Conservation (phyloP, 352 stramenopile genomes). For the Elongisporangium prolatum region DNA sequence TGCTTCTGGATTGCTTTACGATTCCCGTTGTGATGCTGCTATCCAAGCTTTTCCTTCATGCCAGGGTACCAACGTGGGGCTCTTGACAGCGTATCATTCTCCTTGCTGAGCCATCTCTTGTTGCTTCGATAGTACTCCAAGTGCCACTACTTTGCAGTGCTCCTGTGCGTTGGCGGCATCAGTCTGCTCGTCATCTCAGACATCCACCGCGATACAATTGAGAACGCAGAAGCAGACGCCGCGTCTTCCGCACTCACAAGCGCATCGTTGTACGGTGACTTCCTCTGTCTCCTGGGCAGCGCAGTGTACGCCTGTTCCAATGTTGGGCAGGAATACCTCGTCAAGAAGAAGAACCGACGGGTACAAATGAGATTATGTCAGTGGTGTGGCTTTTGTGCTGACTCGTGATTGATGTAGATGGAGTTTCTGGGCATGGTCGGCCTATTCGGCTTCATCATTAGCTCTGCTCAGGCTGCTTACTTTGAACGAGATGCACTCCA, state of each 20-base stretch:
- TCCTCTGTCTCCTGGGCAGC: slow-evolving; percentile 89
- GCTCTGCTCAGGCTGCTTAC: slow-evolving; percentile 70
- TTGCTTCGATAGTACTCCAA: slow-evolving; percentile 45
- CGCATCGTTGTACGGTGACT: slow-evolving; percentile 76
- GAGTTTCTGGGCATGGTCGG: slow-evolving; percentile 96
- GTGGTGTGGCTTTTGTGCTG: slow-evolving; percentile 1
- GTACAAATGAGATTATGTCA: slow-evolving; percentile 14
- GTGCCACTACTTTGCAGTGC: slow-evolving; percentile 70
- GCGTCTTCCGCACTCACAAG: neutral
- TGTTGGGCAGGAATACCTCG: slow-evolving; percentile 83
- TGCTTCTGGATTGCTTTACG: slow-evolving; percentile 95
- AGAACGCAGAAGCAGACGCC: neutral
- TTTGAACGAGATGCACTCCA: slow-evolving; percentile 68
- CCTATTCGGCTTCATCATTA: slow-evolving; percentile 89
- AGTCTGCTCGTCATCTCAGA: slow-evolving; percentile 84
- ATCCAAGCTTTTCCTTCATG: slow-evolving; percentile 81
- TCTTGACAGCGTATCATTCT: neutral
- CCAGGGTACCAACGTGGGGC: slow-evolving; percentile 31
- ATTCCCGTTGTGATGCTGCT: slow-evolving; percentile 95
- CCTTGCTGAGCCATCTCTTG: neutral
- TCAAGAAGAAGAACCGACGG: slow-evolving; percentile 77
- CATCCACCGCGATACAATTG: slow-evolving; percentile 38
- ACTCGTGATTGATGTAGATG: slow-evolving; percentile 29
- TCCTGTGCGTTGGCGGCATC: slow-evolving; percentile 85
- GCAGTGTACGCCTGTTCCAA: slow-evolving; percentile 92